Base-by-base conservation (phyloP, 1,284 basidiomycete species). In the Boletus albobrunnescens region DNA sequence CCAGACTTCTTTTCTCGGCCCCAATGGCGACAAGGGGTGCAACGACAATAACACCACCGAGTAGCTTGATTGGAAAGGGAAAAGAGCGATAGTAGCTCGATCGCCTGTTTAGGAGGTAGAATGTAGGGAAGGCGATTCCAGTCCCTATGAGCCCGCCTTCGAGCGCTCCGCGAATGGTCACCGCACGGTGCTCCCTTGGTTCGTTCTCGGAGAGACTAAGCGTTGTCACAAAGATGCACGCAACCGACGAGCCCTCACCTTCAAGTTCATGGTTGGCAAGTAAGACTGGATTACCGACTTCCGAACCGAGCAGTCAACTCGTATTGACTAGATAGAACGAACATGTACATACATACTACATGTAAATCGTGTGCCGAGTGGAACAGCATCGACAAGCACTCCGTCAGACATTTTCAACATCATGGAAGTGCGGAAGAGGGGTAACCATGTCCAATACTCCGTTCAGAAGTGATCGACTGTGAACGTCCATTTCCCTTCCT, bases 401-500 rank as follows among this genome's bases (percentile, higher is more conserved):
- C 22, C 22, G 22, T 6, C 22, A 22, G 22, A 22, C 22, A n/a
- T n/a, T 22, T 6, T 22, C 22, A 22, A 22, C 22, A 22, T 22
- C 4, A 22, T 22, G 22, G 22, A 22, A 22, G 6, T 22, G 22
- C 16, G 30, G 11, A 31, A n/a, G 17, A 31, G 4, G 13, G 16
- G 5, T 26, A 33, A 36, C 26, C 26, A 41, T 41, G 16, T 10
- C 30, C 26, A 42, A 6, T 20, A 30, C 9, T 24, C 24, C 26
- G 6, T 37, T 70, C 61, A 88, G 71, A 98, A 98, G 73, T 95
- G 92, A 64, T 94, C 87, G 50, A 98, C 95, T 24, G 77, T 81
- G 72, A 99, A 99, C 31, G 83, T 87, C 95, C 96, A 98, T 64
- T 81, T 85, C 38, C 95, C 95, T 56, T 82, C 81, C 56, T 75